These are phyloP conservation scores for Lecanicillium sp. DNA, from an alignment of 2,329 filamentous ascomycete species.

Conservation along the genomic window DNA sequence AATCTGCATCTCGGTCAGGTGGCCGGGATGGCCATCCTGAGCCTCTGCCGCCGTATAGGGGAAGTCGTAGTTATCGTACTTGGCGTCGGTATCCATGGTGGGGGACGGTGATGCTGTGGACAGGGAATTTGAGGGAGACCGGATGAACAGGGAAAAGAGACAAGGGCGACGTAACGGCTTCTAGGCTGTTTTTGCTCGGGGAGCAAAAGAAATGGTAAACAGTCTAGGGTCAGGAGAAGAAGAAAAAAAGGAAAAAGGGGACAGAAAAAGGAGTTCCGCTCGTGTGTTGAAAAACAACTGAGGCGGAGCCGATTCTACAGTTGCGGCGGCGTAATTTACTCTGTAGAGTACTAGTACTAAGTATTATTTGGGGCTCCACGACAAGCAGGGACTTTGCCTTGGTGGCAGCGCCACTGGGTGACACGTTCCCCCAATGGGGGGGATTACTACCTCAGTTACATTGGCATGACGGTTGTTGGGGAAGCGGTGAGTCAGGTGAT, in stretches of 20 bases:
- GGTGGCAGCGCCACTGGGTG: too few species aligned
- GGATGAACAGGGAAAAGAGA: conserved; percentile 3
- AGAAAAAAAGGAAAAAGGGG: conserved; percentile 6
- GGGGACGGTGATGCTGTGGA: conserved; percentile 9
- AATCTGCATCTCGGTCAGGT: conserved; percentile 80
- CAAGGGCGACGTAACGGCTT: conserved; percentile 5
- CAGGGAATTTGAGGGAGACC: conserved; percentile 1
- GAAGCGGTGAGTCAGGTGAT: conserved; percentile 10
- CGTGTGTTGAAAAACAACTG: too few species aligned
- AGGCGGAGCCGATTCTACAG: neutral
- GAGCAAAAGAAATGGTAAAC: conserved; percentile 8
- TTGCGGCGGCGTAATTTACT: neutral
- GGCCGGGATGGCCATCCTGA: conserved; percentile 74
- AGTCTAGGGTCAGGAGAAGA: neutral
- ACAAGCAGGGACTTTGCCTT: too few species aligned
- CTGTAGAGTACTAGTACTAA: neutral
- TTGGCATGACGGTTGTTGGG: conserved; percentile 4
- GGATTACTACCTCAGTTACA: conserved; percentile 15
- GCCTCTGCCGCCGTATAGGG: conserved; percentile 66
- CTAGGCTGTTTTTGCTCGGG: too few species aligned
- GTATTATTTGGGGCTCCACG: neutral
- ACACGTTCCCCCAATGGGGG: conserved; percentile 13
- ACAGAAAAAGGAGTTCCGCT: neutral
- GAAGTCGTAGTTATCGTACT: conserved; percentile 95
- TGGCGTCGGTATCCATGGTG: conserved; percentile 62